phyloP scores from a whole-genome alignment of 2,329 filamentous ascomycete species.

The Talaromyces rugulosus region DNA sequence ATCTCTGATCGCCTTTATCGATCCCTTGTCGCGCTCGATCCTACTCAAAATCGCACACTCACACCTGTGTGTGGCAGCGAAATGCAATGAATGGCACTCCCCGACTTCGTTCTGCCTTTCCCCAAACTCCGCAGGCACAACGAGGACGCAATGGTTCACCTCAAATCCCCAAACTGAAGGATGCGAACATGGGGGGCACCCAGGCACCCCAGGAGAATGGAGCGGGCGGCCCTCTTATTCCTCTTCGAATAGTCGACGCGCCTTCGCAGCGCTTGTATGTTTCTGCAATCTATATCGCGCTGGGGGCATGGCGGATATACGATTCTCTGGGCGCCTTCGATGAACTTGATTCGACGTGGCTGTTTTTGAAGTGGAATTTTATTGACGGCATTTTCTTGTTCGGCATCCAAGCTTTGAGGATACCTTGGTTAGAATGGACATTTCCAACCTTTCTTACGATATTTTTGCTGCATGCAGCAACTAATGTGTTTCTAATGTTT shows the following conservation, averaged over 20 bases:
- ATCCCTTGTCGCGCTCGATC: neutral
- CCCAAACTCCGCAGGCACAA: conserved; percentile 62
- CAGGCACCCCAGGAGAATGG: conserved; percentile 20
- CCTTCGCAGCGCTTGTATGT: conserved; percentile 88
- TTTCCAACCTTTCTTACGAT: conserved; percentile 66
- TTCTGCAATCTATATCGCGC: conserved; percentile 67
- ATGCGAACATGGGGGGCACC: conserved; percentile 19
- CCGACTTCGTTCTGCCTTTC: conserved; percentile 76
- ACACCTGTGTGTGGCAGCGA: conserved; percentile 26
- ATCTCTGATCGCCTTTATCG: neutral
- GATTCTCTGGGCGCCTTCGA: conserved; percentile 79
- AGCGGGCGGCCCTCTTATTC: conserved; percentile 63
- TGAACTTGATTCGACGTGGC: conserved; percentile 79
- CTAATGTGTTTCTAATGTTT: conserved; percentile 90
- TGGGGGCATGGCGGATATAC: conserved; percentile 80
- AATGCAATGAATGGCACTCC: conserved; percentile 81
- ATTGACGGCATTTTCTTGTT: conserved; percentile 86
- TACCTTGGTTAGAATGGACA: conserved; percentile 95
- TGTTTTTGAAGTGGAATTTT: conserved; percentile 89
- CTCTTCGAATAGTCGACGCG: conserved; percentile 76
- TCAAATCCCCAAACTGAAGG: conserved; percentile 20
- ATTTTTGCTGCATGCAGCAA: conserved; percentile 66
- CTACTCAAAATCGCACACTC: neutral
- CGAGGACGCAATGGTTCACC: conserved; percentile 23
- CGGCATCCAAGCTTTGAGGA: conserved; percentile 77